Conservation (phyloP, 495 filamentous ascomycete genomes). For the Gamarada debralockiae region DNA sequence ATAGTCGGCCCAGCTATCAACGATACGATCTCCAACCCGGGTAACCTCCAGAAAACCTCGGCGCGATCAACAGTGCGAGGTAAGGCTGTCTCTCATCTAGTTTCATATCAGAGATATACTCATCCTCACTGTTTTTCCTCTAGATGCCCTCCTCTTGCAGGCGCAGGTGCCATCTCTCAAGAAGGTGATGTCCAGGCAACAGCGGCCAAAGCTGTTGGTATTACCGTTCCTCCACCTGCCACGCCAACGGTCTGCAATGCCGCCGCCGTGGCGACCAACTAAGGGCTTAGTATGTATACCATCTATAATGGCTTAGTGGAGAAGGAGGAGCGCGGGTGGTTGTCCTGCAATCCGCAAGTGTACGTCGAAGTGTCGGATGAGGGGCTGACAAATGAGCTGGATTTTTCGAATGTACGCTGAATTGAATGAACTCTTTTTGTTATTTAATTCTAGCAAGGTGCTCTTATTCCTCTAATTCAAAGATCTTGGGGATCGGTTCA, state of each 20-base stretch:
- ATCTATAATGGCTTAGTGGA: too few species aligned
- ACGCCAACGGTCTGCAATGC: slow-evolving; percentile 7
- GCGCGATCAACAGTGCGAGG: slow-evolving; percentile 10
- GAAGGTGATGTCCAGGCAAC: slow-evolving; percentile 6
- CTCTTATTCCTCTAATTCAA: too few species aligned
- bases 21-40: slow-evolving; percentile 9
- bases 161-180: slow-evolving; percentile 6
- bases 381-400: too few species aligned
- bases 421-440: too few species aligned
- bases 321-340: too few species aligned
- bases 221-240: slow-evolving; percentile 10
- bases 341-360: too few species aligned
- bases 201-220: slow-evolving; percentile 9
- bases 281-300: slow-evolving; percentile 1
- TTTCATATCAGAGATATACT: slow-evolving; percentile 2
- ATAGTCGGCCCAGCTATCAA: slow-evolving; percentile 12
- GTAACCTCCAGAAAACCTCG: slow-evolving; percentile 9
- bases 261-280: slow-evolving; percentile 3
- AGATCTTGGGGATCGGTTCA: too few species aligned
- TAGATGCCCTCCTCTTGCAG: slow-evolving; percentile 9
- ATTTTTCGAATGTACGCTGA: too few species aligned
- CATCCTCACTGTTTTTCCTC: slow-evolving; percentile 4
- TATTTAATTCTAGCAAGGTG: too few species aligned
- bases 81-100: slow-evolving; percentile 3
- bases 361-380: too few species aligned